Base-by-base conservation (phyloP, 2,329 filamentous ascomycete species). In the Ciborinia camelliae region DNA sequence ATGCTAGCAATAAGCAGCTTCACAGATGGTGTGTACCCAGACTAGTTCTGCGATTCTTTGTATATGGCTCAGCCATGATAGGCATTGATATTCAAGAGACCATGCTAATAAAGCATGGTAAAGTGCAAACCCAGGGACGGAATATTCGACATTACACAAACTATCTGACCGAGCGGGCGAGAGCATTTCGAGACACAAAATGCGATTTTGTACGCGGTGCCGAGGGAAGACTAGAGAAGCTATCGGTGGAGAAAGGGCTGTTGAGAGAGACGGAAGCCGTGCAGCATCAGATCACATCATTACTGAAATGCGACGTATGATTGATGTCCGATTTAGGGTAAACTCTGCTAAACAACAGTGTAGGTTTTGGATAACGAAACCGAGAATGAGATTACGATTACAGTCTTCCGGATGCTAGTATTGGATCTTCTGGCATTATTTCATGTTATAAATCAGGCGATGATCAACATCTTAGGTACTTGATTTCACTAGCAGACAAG, bases 331-430 rank as follows among this genome's bases (percentile, higher is more conserved):
- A 30, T 55, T 53, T 28, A 20, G 28, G 43, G 35, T 20, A 30
- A 12, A 37, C 26, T 23, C 48, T 69, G 59, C 70, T 73, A 65
- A 72, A 47, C 23, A n/a, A 43, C 62, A 70, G 70, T 39, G 48
- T 73, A 93, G 91, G 86, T 97, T 60, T 85, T 98, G 74, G 89
- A 92, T 59, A 86, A 89, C 68, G 95, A 98, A 72, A 87, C 90
- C 9, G 93, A 97, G 75, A 99, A 98, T 75, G 95, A 99, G 77
- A 98, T 99, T 71, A 96, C 92, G 12, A 84, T 98, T 70, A 96
- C 92, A 12, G 93, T 96, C 35, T 99, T 98, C 75, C 86, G 95
- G 65, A 81, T 99, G 68, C 81, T 99, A 62, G 96, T 96, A 26
- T 82, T 97, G 72, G 95, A 99, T 76, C 81, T 99, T 45, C 79